A percentile compares a stretch with the other conserved stretches of the same genome.
Conservation (phyloP, 768 basidiomycete species). For the Cyclocybe aegerita region DNA sequence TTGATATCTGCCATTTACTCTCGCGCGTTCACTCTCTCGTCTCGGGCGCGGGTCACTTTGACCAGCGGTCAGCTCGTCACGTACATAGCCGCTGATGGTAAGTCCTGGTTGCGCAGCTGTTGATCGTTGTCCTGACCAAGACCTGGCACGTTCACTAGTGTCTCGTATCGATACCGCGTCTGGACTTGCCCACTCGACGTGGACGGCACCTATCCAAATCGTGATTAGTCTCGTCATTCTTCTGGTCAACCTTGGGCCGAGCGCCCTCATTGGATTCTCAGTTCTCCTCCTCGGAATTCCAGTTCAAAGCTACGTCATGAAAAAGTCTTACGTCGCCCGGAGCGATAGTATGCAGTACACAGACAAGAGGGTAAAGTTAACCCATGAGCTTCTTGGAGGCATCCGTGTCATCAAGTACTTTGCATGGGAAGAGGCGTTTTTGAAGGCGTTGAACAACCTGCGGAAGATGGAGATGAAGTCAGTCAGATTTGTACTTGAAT, state of each 20-base stretch:
- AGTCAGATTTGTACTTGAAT: slow-evolving; percentile 12
- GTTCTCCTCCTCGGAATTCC: slow-evolving; percentile 71
- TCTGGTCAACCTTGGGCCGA: slow-evolving; percentile 66
- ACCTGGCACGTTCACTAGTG: slow-evolving; percentile 24
- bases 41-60: slow-evolving; percentile 73
- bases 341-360: slow-evolving; percentile 80
- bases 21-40: slow-evolving; percentile 72
- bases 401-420: slow-evolving; percentile 93
- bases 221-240: slow-evolving; percentile 72
- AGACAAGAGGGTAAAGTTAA: slow-evolving; percentile 81
- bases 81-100: slow-evolving; percentile 82
- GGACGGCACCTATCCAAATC: slow-evolving; percentile 75
- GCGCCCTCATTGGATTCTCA: slow-evolving; percentile 50
- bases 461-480: slow-evolving; percentile 68
- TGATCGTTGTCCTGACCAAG: background rate
- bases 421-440: slow-evolving; percentile 80
- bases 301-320: slow-evolving; percentile 69
- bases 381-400: slow-evolving; percentile 83
- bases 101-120: background rate
- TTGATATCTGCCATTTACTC: slow-evolving; percentile 85
- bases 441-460: slow-evolving; percentile 65
- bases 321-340: slow-evolving; percentile 61
- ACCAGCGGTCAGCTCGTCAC: slow-evolving; percentile 91
- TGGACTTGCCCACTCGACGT: slow-evolving; percentile 76
- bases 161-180: slow-evolving; percentile 87